Base-by-base conservation (phyloP, 306 rosid species). In the Sicyos edulis region DNA sequence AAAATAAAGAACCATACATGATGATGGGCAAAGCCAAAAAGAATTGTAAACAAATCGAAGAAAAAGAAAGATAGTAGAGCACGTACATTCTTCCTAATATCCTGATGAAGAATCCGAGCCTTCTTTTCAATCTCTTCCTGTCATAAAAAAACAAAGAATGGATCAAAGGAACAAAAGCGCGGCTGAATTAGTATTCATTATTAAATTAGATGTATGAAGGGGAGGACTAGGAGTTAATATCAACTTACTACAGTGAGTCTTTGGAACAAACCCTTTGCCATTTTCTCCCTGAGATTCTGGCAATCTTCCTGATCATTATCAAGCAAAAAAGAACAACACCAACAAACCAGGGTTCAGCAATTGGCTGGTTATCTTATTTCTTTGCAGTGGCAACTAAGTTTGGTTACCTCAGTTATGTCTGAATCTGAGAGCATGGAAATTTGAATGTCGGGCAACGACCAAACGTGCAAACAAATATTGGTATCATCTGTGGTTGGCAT, bases 111-210 rank as follows among this genome's bases (percentile, higher is more conserved):
- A 78, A 26, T 55, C 29, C 10, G 57, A 10, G 89, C 96, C 89
- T 86, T 92, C 81, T 84, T 76, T 76, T 89, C 78, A 54, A 92
- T 78, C 88, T 84, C 92, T 49, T 60, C 86, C 96, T 92, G 80
- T 70, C 73, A 44, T 56, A 8, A 1, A 76, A 61, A 16, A 37
- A 37, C 4, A 4, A 32, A 62, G 0, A 1, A 15, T 37, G 44
- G 44, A 37, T 37, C 44, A 6, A 8, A 19, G 49, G 17, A 32
- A 61, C 47, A 26, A 10, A 21, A 29, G 15, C 12, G 15, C 10
- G 60, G 44, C 55, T 7, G 40, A 40, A 17, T 49, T 22, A 20
- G 61, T 47, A 69, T n/a, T 51, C 4, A 52, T 9, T 16, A 0
- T 21, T 22, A 21, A 8, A 26, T 59, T 26, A 6, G 19, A 13